Base-by-base conservation (phyloP, 1,284 basidiomycete genomes). In the Leccinum angustisporum region DNA sequence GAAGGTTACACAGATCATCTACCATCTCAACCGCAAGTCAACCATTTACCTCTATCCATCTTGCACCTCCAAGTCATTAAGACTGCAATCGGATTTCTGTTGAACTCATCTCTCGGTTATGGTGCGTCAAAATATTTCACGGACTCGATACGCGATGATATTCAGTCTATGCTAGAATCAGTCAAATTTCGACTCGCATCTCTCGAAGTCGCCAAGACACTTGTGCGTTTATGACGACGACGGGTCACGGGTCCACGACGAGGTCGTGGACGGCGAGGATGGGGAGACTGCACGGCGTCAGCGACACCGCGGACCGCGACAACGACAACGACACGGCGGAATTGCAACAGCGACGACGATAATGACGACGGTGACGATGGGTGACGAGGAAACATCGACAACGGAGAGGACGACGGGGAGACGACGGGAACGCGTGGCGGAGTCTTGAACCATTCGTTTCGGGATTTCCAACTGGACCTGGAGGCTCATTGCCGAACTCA, bases 71-170 rank as follows among this genome's bases (percentile, higher is more conserved):
- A 84, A 69, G 79, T 94, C 61, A 79, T 94, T 57, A 86, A 87
- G 69, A 93, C 91, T 4, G 83, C 90, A 4, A 83, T 94, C 60
- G 94, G 93, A 4, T 88, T 90, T 7, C 79, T 95, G 31, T 75
- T 95, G 56, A 95, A 95, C 70, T 84, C 88, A 21, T 88, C 88
- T 66, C 80, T 95, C 59, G 87, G 86, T 58, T 93, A 87, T 72
- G 87, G 92, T 91, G 65, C 57, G 83, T 72, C 30, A 13, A 40
- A 25, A 43, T 36, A 30, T 34, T 52, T 55, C 53, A 40, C 36
- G 25, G 50, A 55, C 36, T 30, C 16, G 48, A 53, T 55, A 25
- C 27, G 46, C 52, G 18, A 51, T 61, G 34, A 64, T 58, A 57
- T 34, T 40, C 31, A 34, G 8, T 54, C 53, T 52, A 34, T 50